Evolutionary conservation across 2,329 filamentous ascomycete species (phyloP).

Genomic region (Aureobasidium sp.): DNA sequence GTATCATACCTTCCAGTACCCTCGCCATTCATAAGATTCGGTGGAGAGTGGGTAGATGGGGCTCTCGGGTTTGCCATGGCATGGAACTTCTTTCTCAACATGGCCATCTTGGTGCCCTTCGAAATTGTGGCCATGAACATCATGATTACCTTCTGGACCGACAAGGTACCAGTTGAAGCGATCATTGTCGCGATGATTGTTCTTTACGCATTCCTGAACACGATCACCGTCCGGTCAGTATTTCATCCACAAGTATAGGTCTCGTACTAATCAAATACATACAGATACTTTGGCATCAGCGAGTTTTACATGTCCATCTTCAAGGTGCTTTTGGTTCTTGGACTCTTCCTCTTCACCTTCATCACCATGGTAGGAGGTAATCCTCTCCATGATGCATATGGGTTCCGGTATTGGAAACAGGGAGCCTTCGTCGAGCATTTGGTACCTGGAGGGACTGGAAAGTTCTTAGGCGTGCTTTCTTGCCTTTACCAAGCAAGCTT

Average conservation of each 20-base stretch:
- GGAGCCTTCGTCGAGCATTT: constrained; percentile 24
- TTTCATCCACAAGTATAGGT: no score
- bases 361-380: constrained; percentile 31
- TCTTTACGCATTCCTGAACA: constrained; percentile 32
- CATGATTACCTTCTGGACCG: constrained; percentile 16
- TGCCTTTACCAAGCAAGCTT: constrained; percentile 35
- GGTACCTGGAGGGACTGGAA: constrained; percentile 24
- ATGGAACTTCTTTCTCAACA: constrained; percentile 42
- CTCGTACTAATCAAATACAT: no score
- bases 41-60: constrained; percentile 50
- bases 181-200: constrained; percentile 14
- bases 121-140: constrained; percentile 30
- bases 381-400: constrained; percentile 29
- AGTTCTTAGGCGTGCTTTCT: constrained; percentile 30
- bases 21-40: constrained; percentile 29
- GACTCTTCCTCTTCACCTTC: constrained; percentile 36
- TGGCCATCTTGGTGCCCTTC: constrained; percentile 39
- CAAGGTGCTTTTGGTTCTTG: constrained; percentile 41
- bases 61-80: constrained; percentile 46
- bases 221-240: constrained; percentile 35
- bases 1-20: constrained; percentile 7
- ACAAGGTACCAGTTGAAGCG: constrained; percentile 17
- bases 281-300: constrained; percentile 35
- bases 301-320: constrained; percentile 47
- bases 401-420: constrained; percentile 40